Conservation (phyloP, 495 filamentous ascomycete genomes). For the Tuber microsphaerosporum region DNA sequence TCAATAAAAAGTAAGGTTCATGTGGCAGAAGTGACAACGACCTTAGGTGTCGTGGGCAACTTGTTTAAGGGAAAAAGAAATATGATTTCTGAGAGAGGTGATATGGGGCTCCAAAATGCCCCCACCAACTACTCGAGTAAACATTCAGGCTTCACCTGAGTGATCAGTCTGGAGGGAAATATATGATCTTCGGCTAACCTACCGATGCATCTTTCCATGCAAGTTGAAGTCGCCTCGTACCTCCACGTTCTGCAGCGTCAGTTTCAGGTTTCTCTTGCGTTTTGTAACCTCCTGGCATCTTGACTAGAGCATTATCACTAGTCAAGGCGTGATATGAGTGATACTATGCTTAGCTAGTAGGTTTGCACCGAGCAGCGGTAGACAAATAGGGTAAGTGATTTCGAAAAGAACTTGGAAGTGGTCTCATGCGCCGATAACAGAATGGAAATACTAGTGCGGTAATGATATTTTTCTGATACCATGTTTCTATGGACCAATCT, state of each 20-base stretch:
- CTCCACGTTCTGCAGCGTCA: not conserved
- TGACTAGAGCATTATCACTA: not conserved
- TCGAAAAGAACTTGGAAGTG: not conserved
- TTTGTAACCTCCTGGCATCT: not conserved
- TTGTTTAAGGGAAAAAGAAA: not conserved
- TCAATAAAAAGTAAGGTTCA: not conserved
- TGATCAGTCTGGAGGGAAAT: not conserved
- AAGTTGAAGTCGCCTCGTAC: constrained; percentile 2
- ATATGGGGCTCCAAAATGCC: not conserved
- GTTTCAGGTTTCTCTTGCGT: not conserved
- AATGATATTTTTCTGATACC: not conserved
- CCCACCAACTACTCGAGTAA: not conserved
- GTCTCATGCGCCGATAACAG: not conserved
- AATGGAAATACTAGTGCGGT: not conserved
- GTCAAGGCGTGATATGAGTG: not conserved
- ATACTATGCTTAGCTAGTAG: not conserved
- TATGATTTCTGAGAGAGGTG: not conserved
- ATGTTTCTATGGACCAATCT: not conserved
- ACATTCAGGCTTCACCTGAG: not conserved
- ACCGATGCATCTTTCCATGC: constrained; percentile 4
- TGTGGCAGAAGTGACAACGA: not conserved
- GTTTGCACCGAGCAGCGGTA: not conserved
- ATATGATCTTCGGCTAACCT: constrained; percentile 4
- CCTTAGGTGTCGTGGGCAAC: not conserved
- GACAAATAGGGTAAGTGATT: not conserved